Evolutionary conservation across 495 filamentous ascomycete species (phyloP).

Genomic region (Penicillium bovifimosum): DNA sequence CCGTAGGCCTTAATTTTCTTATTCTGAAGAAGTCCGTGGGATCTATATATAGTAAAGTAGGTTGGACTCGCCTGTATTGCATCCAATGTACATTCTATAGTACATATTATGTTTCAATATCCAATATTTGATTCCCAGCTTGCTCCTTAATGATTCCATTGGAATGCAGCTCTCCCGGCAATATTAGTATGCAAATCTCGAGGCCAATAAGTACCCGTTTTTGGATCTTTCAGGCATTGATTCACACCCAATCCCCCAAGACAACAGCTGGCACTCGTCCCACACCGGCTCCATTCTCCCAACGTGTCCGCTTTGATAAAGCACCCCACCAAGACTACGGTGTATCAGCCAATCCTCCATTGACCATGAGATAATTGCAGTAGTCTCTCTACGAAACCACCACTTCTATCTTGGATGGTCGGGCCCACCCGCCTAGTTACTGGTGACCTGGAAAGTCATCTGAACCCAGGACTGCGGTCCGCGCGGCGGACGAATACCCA

Average conservation of each 20-base stretch:
- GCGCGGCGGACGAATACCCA: slow-evolving; percentile 3
- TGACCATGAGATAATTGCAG: neutral
- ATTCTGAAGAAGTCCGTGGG: neutral
- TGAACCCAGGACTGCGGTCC: slow-evolving; percentile 14
- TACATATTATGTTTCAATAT: neutral
- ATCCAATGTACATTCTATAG: too few species aligned
- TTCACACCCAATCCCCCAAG: neutral
- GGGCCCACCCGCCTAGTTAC: neutral
- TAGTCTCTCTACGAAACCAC: neutral
- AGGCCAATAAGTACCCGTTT: neutral
- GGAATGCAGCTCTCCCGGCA: neutral
- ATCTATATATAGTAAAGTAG: neutral
- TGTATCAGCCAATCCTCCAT: neutral
- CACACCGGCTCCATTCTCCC: slow-evolving; percentile 14
- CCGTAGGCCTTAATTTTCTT: neutral
- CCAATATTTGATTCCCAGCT: neutral
- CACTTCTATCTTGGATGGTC: neutral
- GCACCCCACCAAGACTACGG: neutral
- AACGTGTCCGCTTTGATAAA: slow-evolving; percentile 13
- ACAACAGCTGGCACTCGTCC: slow-evolving; percentile 4
- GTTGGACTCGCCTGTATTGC: neutral
- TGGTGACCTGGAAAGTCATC: slow-evolving; percentile 5
- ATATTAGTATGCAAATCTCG: neutral
- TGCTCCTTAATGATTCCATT: neutral
- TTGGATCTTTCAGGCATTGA: slow-evolving; percentile 1